Conservation (phyloP, 1,139 yeast species). For the Pichia kudriavzevii region DNA sequence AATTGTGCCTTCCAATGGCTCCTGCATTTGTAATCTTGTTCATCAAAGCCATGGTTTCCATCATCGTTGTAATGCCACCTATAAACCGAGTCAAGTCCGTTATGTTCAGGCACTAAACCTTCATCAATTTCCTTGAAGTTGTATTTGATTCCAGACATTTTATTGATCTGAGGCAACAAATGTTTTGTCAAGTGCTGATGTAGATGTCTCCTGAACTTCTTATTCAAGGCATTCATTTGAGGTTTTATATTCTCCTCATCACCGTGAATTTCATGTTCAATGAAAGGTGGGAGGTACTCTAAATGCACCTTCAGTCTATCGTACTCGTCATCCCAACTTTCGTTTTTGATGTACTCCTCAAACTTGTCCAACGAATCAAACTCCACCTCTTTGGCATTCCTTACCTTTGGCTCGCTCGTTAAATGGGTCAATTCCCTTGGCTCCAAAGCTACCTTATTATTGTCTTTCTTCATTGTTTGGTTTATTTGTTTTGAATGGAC, state of each 20-base stretch:
- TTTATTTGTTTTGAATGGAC: not conserved
- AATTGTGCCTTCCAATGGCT: constrained; percentile 52
- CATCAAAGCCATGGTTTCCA: constrained; percentile 46
- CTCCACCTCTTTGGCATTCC: constrained; percentile 28
- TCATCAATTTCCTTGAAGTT: constrained; percentile 26
- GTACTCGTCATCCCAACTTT: constrained; percentile 69
- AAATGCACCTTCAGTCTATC: constrained; percentile 62
- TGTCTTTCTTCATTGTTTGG: constrained; percentile 24
- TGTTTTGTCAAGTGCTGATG: constrained; percentile 72
- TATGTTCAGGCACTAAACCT: constrained; percentile 31
- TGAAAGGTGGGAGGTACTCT: constrained; percentile 65
- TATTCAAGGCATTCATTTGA: constrained; percentile 62
- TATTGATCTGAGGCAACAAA: constrained; percentile 56
- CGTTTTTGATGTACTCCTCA: constrained; percentile 59
- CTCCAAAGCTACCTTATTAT: constrained; percentile 18
- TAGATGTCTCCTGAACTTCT: constrained; percentile 65
- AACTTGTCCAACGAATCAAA: constrained; percentile 62
- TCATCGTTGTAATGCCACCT: constrained; percentile 44
- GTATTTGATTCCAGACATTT: constrained; percentile 43
- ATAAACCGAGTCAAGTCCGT: constrained; percentile 24
- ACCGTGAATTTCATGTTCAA: constrained; percentile 57
- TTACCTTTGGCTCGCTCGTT: constrained; percentile 21
- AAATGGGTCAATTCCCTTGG: constrained; percentile 26
- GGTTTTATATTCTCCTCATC: constrained; percentile 68
- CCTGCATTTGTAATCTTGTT: constrained; percentile 35